Evolutionary conservation across 1,284 basidiomycete genomes (phyloP).

Genomic region (Leccinum subrobustum): DNA sequence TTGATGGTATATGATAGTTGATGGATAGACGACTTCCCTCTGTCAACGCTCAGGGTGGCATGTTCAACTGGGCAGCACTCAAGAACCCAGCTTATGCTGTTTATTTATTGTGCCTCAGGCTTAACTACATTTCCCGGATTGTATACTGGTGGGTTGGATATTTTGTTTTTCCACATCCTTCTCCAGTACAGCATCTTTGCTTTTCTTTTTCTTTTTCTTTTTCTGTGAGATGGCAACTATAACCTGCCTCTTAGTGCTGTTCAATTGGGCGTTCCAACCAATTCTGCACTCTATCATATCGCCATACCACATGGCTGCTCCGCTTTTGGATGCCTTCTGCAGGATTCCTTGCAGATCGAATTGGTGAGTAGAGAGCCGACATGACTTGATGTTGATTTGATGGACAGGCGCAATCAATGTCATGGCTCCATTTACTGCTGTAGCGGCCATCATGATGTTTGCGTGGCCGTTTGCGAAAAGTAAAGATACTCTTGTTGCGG

Average conservation of each 20-base stretch:
- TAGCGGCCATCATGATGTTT: slow-evolving; percentile 41
- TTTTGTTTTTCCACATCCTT: not conserved
- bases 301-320: slow-evolving; percentile 49
- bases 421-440: slow-evolving; percentile 40
- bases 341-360: slow-evolving; percentile 40
- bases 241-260: slow-evolving; percentile 42
- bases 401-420: slow-evolving; percentile 40
- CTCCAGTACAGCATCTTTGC: not conserved
- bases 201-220: not conserved
- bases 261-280: slow-evolving; percentile 35
- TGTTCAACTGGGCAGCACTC: slow-evolving; percentile 44
- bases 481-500: slow-evolving; percentile 32
- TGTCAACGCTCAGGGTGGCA: slow-evolving; percentile 37
- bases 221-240: slow-evolving; percentile 1
- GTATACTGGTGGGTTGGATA: slow-evolving; percentile 48
- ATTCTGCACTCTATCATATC: slow-evolving; percentile 45
- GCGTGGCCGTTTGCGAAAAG: slow-evolving; percentile 44
- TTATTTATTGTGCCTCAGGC: slow-evolving; percentile 38
- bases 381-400: not conserved
- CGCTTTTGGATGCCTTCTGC: slow-evolving; percentile 41
- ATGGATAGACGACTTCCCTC: slow-evolving; percentile 42
- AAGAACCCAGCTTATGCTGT: slow-evolving; percentile 39
- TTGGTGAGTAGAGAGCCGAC: slow-evolving; percentile 32
- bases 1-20: slow-evolving; percentile 40
- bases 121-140: slow-evolving; percentile 55